phyloP scores from a whole-genome alignment of 768 basidiomycete species.

The Mycena epipterygia region DNA sequence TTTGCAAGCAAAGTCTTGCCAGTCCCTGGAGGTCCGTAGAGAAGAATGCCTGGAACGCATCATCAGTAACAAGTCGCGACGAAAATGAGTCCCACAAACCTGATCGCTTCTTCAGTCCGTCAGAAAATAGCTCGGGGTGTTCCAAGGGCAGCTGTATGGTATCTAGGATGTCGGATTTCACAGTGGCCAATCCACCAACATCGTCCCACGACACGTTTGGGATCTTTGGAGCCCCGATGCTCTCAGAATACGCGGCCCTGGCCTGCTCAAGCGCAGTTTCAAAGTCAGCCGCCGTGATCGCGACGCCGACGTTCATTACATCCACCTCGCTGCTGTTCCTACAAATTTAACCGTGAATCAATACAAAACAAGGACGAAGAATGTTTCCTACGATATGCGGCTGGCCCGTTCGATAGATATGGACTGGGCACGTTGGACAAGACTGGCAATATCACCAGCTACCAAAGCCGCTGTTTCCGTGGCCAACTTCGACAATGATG shows the following conservation, averaged over 20 bases:
- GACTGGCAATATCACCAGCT: constrained; percentile 81
- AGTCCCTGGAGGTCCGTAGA: constrained; percentile 96
- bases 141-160: constrained; percentile 95
- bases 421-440: constrained; percentile 71
- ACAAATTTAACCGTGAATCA: constrained; percentile 14
- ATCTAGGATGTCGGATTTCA: constrained; percentile 94
- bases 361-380: background rate
- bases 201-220: constrained; percentile 98
- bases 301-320: constrained; percentile 54
- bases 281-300: constrained; percentile 75
- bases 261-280: constrained; percentile 78
- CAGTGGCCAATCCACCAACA: constrained; percentile 89
- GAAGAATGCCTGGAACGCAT: constrained; percentile 74
- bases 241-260: constrained; percentile 86
- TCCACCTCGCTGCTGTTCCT: constrained; percentile 43
- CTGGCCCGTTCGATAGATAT: constrained; percentile 66
- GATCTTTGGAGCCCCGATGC: constrained; percentile 97
- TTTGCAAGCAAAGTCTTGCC: constrained; percentile 97
- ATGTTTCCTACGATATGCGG: constrained; percentile 45
- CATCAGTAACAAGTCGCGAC: background rate
- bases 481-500: constrained; percentile 79
- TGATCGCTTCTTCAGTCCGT: constrained; percentile 95
- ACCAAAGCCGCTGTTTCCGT: constrained; percentile 93
- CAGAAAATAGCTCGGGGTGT: constrained; percentile 89
- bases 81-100: constrained; percentile 61